Evolutionary conservation across 805 yeast species (phyloP).

Genomic region (Metschnikowia drakensbergensis): DNA sequence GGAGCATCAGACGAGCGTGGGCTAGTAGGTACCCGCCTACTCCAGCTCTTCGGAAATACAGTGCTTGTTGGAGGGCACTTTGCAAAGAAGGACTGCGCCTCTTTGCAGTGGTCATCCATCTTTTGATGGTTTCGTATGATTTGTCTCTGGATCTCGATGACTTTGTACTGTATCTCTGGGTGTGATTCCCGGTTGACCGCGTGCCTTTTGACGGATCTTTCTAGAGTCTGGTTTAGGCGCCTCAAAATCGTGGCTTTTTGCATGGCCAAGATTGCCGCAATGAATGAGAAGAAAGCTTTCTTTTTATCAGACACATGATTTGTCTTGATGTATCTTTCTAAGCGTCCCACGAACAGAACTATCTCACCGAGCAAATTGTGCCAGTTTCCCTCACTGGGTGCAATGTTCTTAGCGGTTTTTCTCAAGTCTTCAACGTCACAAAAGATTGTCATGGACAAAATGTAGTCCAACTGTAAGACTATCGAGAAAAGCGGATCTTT

Average conservation of each 20-base stretch:
- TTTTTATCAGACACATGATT: slow-evolving; percentile 12
- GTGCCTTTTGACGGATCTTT: slow-evolving; percentile 23
- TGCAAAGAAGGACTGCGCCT: slow-evolving; percentile 25
- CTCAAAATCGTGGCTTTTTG: slow-evolving; percentile 29
- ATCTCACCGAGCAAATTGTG: slow-evolving; percentile 9
- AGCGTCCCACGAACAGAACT: slow-evolving; percentile 13
- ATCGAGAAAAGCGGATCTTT: slow-evolving; percentile 19
- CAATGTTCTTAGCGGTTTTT: background rate
- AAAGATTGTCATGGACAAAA: slow-evolving; percentile 9
- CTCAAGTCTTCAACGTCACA: slow-evolving; percentile 9
- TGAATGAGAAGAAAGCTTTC: slow-evolving; percentile 14
- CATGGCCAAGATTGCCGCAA: slow-evolving; percentile 27
- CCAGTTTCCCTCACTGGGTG: slow-evolving; percentile 12
- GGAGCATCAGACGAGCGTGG: background rate
- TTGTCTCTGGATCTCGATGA: slow-evolving; percentile 27
- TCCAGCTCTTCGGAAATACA: slow-evolving; percentile 32
- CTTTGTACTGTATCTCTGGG: slow-evolving; percentile 19
- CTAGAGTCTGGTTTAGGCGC: slow-evolving; percentile 27
- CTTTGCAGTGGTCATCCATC: slow-evolving; percentile 23
- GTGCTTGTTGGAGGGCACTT: slow-evolving; percentile 25
- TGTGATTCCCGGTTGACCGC: slow-evolving; percentile 12
- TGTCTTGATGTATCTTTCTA: slow-evolving; percentile 15
- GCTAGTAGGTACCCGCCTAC: slow-evolving; percentile 15
- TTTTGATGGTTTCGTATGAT: slow-evolving; percentile 23
- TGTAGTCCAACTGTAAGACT: slow-evolving; percentile 20